Evolutionary conservation across 139 green algal species (phyloP).

Genomic region (Coccomyxa sp.): DNA sequence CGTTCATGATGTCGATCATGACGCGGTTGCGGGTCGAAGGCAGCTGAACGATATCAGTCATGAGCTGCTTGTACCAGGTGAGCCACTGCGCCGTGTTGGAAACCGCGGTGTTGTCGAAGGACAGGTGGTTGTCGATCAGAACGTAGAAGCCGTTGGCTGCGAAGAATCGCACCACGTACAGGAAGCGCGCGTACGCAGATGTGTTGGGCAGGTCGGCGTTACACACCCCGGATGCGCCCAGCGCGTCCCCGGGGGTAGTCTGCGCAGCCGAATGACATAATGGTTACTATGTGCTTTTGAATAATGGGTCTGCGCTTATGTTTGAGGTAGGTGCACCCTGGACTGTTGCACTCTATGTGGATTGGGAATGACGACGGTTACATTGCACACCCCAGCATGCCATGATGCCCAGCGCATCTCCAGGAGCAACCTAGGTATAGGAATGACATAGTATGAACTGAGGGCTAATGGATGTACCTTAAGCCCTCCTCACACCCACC

Average conservation of each 20-base stretch:
- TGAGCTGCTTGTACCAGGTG: slow-evolving; percentile 11
- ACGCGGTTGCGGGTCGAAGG: neutral
- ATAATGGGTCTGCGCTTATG: too few species aligned
- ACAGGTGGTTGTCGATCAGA: slow-evolving; percentile 28
- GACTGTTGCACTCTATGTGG: too few species aligned
- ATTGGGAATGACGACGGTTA: too few species aligned
- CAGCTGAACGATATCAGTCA: neutral
- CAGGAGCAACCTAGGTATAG: too few species aligned
- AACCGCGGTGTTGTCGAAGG: neutral
- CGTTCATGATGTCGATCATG: slow-evolving; percentile 33
- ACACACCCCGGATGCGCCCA: neutral
- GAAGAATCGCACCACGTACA: slow-evolving; percentile 31
- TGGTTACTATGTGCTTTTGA: neutral
- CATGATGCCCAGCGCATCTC: too few species aligned
- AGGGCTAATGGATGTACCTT: too few species aligned
- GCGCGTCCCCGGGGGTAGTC: neutral
- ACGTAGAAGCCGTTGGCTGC: slow-evolving; percentile 44
- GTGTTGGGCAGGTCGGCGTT: slow-evolving; percentile 25
- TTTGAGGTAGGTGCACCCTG: too few species aligned
- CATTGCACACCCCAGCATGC: too few species aligned
- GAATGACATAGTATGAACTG: too few species aligned
- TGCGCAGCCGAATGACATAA: neutral
- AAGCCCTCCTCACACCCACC: too few species aligned
- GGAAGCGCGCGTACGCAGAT: slow-evolving; percentile 19
- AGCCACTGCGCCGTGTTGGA: neutral